Evolutionary conservation across 2,329 filamentous ascomycete genomes (phyloP).

Genomic region (Aureobasidium zeae): DNA sequence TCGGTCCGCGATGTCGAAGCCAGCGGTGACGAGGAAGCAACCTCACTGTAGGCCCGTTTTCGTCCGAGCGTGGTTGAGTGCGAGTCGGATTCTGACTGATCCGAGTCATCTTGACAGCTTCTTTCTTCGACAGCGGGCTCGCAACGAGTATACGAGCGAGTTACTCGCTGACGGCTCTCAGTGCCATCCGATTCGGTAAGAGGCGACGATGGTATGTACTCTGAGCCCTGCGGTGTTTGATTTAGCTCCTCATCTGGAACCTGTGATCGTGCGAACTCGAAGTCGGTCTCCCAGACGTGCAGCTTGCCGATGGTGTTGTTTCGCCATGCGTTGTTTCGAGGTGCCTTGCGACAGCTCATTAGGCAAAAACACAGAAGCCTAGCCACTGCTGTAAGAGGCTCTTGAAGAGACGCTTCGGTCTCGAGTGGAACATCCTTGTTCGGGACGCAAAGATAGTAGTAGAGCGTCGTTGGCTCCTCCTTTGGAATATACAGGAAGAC

Average conservation of each 20-base stretch:
- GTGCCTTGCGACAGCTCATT: constrained; percentile 8
- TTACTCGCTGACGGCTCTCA: not conserved
- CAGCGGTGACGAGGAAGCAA: constrained; percentile 5
- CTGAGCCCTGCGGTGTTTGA: constrained; percentile 10
- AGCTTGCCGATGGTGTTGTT: constrained; percentile 3
- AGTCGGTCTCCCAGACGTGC: constrained; percentile 10
- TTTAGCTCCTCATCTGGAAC: constrained; percentile 11
- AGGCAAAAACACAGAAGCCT: not conserved
- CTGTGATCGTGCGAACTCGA: constrained; percentile 11
- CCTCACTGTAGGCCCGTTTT: constrained; percentile 6
- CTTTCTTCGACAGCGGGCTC: not conserved
- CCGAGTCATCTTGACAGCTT: not conserved
- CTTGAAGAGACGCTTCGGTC: too few species aligned
- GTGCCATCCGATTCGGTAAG: too few species aligned
- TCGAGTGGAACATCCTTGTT: constrained; percentile 22
- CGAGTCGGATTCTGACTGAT: not conserved
- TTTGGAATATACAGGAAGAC: constrained; percentile 21
- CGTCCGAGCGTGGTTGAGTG: not conserved
- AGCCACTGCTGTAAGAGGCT: too few species aligned
- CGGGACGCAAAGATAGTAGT: constrained; percentile 25
- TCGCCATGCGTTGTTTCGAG: constrained; percentile 13
- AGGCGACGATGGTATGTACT: constrained; percentile 5
- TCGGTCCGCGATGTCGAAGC: not conserved
- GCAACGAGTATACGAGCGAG: not conserved
- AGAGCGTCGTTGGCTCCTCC: constrained; percentile 22